Evolutionary conservation across 1,284 basidiomycete genomes (phyloP).

Genomic region (Neonothopanus nambi): DNA sequence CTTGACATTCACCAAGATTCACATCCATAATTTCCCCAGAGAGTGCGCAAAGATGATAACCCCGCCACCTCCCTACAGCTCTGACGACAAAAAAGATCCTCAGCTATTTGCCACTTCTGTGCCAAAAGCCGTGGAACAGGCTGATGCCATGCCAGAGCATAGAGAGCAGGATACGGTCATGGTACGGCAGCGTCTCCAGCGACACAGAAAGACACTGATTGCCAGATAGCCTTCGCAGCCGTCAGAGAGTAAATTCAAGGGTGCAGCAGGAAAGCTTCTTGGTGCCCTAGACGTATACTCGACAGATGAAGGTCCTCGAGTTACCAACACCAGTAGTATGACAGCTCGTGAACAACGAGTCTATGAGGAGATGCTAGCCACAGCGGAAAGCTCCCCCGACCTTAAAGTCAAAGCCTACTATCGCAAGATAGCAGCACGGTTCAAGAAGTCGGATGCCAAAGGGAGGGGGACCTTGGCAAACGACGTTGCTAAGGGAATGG

Average conservation of each 20-base stretch:
- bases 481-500: neutral
- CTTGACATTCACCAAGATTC: too few relatives aligned
- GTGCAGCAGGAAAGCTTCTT: slow-evolving; percentile 1
- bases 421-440: neutral
- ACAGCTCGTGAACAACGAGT: slow-evolving; percentile 2
- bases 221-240: too few relatives aligned
- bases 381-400: slow-evolving; percentile 7
- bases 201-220: too few relatives aligned
- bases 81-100: too few relatives aligned
- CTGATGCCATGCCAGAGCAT: too few relatives aligned
- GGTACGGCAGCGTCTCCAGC: too few relatives aligned
- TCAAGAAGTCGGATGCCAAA: slow-evolving; percentile 4
- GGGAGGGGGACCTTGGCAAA: slow-evolving; percentile 4
- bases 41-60: too few relatives aligned
- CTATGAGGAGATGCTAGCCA: neutral
- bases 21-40: too few relatives aligned
- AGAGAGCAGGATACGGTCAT: too few relatives aligned
- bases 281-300: slow-evolving; percentile 7
- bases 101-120: too few relatives aligned
- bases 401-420: slow-evolving; percentile 7
- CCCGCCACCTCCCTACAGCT: too few relatives aligned
- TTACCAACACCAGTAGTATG: slow-evolving; percentile 1
- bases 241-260: slow-evolving; percentile 6
- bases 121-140: too few relatives aligned
- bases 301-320: neutral